Evolutionary conservation across 345 rosid species (phyloP).

Genomic region (Limnanthes douglasii): DNA sequence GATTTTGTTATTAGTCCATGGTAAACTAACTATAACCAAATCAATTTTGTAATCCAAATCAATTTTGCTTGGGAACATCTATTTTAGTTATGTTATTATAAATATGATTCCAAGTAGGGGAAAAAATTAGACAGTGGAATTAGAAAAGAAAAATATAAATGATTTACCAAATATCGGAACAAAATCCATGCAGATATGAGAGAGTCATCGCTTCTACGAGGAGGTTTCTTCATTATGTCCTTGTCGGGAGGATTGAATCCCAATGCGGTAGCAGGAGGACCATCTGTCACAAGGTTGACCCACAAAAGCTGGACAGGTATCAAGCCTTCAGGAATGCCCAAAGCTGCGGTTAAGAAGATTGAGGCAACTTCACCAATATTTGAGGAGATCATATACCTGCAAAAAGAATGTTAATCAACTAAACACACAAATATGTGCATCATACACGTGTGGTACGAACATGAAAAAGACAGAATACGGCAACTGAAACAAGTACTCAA

Average conservation of each 20-base stretch:
- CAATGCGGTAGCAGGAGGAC: conserved; percentile 96
- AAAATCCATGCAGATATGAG: conserved; percentile 89
- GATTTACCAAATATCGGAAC: conserved; percentile 81
- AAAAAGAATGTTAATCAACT: too few species aligned
- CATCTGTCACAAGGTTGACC: conserved; percentile 98
- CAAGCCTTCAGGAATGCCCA: conserved; percentile 99
- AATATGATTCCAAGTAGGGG: neutral
- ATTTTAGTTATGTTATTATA: too few species aligned
- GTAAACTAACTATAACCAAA: too few species aligned
- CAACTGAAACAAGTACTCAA: neutral
- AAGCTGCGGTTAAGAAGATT: conserved; percentile 86
- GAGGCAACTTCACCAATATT: conserved; percentile 98
- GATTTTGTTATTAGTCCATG: too few species aligned
- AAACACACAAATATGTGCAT: too few species aligned
- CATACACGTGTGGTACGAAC: too few species aligned
- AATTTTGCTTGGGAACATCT: too few species aligned
- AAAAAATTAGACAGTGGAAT: neutral
- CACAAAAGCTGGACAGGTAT: conserved; percentile 98
- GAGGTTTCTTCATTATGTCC: conserved; percentile 90
- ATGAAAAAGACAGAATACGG: neutral
- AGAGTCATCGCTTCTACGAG: conserved; percentile 84
- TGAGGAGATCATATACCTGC: conserved; percentile 98
- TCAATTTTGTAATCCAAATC: too few species aligned
- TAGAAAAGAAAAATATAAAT: neutral
- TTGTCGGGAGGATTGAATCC: conserved; percentile 97